A percentile compares a stretch with the other conserved stretches of the same genome.
Evolutionary conservation across 1,284 basidiomycete genomes (phyloP).

Genomic region (Caloboletus inedulis): DNA sequence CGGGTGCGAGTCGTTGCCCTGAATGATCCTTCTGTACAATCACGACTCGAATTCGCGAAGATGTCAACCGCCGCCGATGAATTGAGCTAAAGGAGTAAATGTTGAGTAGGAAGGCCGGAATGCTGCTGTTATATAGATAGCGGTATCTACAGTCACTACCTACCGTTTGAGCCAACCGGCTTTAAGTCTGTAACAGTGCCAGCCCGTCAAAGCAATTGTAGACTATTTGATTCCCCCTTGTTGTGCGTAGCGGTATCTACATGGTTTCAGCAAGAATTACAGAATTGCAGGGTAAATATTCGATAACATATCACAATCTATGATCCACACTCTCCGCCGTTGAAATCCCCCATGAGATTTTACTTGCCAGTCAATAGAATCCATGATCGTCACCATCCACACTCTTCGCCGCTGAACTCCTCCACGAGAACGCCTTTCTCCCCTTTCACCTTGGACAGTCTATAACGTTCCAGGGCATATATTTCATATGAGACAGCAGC

Average conservation of each 20-base stretch:
- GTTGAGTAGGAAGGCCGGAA: no score
- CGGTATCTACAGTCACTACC: no score
- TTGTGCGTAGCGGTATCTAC: not conserved
- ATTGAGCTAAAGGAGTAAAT: no score
- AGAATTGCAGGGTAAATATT: not conserved
- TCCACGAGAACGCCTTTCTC: slow-evolving; percentile 52
- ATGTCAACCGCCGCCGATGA: no score
- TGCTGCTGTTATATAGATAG: no score
- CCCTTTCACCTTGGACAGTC: slow-evolving; percentile 64
- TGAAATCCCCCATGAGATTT: not conserved
- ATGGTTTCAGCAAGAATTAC: not conserved
- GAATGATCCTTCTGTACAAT: no score
- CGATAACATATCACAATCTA: not conserved
- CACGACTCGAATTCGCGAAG: no score
- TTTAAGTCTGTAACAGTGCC: no score
- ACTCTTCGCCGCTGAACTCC: slow-evolving; percentile 62
- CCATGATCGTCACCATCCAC: slow-evolving; percentile 56
- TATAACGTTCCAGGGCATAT: slow-evolving; percentile 76
- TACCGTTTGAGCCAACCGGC: no score
- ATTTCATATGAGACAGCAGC: slow-evolving; percentile 75
- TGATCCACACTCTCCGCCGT: not conserved
- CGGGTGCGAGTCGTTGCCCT: no score
- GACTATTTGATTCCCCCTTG: no score
- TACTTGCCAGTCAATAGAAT: not conserved
- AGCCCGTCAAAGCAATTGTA: no score